These are phyloP conservation scores for Heterobasidion annosum DNA, from an alignment of 1,284 basidiomycete species.

Conservation along the genomic window DNA sequence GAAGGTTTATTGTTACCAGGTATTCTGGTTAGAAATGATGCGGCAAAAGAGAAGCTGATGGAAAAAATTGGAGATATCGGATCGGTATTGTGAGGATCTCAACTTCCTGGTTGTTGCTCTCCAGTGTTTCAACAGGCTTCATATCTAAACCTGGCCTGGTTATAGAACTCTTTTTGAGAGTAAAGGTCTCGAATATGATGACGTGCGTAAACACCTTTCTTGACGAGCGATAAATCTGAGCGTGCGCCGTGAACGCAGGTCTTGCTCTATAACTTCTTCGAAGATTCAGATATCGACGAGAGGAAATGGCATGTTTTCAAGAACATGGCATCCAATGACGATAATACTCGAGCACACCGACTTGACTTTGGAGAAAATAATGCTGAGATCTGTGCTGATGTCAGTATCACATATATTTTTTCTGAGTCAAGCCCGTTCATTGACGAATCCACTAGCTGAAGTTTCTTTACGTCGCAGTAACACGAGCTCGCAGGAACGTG, in stretches of 20 bases:
- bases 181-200: slow-evolving; percentile 70
- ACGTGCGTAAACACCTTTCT: slow-evolving; percentile 30
- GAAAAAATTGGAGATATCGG: slow-evolving; percentile 51
- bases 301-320: slow-evolving; percentile 55
- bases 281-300: slow-evolving; percentile 42
- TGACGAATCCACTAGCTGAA: slow-evolving; percentile 36
- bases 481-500: slow-evolving; percentile 55
- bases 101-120: neutral
- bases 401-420: slow-evolving; percentile 14
- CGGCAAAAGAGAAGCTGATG: slow-evolving; percentile 37
- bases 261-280: slow-evolving; percentile 63
- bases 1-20: too few species aligned
- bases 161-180: slow-evolving; percentile 62
- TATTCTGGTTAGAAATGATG: slow-evolving; percentile 60
- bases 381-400: slow-evolving; percentile 52
- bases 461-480: slow-evolving; percentile 61
- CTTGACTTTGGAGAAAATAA: slow-evolving; percentile 43
- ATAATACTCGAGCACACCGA: slow-evolving; percentile 26
- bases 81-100: slow-evolving; percentile 44
- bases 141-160: neutral
- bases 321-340: slow-evolving; percentile 23
- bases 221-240: neutral
- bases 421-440: neutral
- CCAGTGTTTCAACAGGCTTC: neutral
- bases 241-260: slow-evolving; percentile 30